Evolutionary conservation across 148 eudicot genomes (phyloP).

Genomic region (Vaccinium vitisidaea): DNA sequence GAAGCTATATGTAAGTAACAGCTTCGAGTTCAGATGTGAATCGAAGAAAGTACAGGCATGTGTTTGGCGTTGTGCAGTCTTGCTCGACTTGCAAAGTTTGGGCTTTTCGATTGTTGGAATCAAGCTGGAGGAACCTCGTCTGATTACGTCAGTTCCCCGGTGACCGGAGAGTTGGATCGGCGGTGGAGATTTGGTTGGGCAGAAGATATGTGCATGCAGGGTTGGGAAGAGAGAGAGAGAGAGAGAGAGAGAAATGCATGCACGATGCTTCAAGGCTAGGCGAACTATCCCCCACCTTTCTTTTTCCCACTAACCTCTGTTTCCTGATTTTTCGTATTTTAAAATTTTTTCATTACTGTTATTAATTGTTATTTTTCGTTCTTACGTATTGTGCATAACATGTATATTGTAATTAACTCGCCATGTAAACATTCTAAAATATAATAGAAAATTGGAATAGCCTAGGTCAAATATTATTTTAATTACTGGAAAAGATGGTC

Average conservation of each 20-base stretch:
- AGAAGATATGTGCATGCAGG: conserved; percentile 6
- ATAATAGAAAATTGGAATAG: not conserved
- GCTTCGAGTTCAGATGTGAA: not conserved
- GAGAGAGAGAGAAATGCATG: conserved; percentile 36
- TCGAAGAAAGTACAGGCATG: not conserved
- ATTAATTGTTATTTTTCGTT: not conserved
- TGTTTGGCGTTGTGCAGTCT: not conserved
- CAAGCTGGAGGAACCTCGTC: not conserved
- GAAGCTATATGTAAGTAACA: not conserved
- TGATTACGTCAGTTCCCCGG: conserved; percentile 8
- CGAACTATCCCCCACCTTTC: conserved; percentile 23
- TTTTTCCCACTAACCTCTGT: conserved; percentile 13
- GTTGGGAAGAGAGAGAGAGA: not conserved
- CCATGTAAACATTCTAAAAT: not conserved
- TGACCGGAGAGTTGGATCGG: conserved; percentile 8
- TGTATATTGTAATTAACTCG: not conserved
- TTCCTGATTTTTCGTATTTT: not conserved
- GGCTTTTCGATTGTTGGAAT: conserved; percentile 3
- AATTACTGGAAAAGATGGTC: not conserved
- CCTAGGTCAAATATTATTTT: not conserved
- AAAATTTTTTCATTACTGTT: not conserved
- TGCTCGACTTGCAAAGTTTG: not conserved
- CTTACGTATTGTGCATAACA: not conserved
- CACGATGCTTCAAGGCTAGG: conserved; percentile 50
- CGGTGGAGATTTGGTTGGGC: not conserved